Evolutionary conservation across 331 rosid species (phyloP), one percentile per base, ranked within the genome.

Genomic region (Ulmus americana): DNA sequence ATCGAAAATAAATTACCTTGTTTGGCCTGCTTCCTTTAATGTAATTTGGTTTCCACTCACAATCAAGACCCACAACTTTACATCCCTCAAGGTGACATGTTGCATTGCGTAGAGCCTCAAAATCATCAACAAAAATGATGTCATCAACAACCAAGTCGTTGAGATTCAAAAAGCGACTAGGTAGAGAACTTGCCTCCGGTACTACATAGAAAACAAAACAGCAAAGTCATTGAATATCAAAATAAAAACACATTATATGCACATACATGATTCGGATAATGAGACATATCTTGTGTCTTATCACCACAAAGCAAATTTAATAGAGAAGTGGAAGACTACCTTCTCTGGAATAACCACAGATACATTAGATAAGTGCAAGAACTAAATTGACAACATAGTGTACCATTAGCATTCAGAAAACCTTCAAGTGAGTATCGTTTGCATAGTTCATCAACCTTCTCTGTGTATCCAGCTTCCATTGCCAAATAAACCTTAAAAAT

Each of bases 1-100:
- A 49, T 10, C 64, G 43, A 20, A 59, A 70, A 59, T 41, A 6
- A 8, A 62, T 75, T 82, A 94, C 99, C 95, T 94, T 94, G 81
- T 81, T 94, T 40, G 84, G 95, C 71, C 78, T 79, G 79, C 80
- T 49, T 41, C 96, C 95, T 71, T 90, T 94, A 51, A 79, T 65
- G 67, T 76, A 81, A 75, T 94, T 94, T 47, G 97, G 99, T 74
- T 94, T 90, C 99, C 99, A 94, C 80, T 94, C 99, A 80, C 97
- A 94, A 68, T 94, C 99, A 69, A 94, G 56, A 50, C 97, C 99
- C 15, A 90, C 64, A 64, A 94, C 86, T 82, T 87, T 90, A 74
- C 80, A 85, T 48, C 69, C 86, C 79, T 90, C 96, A 60, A 90
- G 70, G 52, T 79, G 88, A 64, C 80, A 64, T 53, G 85, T 85